Base-by-base conservation (phyloP, 768 basidiomycete genomes). In the Daedalea quercina region DNA sequence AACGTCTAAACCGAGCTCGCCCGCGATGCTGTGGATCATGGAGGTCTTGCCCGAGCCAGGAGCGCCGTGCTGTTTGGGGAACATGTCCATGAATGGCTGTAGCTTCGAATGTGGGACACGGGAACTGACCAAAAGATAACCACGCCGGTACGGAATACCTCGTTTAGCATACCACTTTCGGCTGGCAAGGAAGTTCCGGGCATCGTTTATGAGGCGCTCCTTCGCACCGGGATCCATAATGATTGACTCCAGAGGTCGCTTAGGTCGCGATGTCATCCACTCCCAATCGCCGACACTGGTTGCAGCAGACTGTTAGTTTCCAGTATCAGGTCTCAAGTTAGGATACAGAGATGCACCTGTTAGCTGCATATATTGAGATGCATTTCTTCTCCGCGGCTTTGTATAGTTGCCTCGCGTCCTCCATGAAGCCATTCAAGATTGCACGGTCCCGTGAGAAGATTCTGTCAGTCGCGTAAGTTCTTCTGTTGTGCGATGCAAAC, bases 31-130 rank as follows among this genome's bases (percentile, higher is more conserved):
- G 57, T 88, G 84, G 50, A 89, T 90, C 45, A 90, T 76, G 24
- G 82, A 85, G 1, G 87, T 90, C 63, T 90, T 92, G 0, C 90
- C 88, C 9, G 83, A 80, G 6, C 88, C 87, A 25, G 87, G 86
- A 3, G 77, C 82, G 19, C 88, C 87, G 58, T 87, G 78, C 79
- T 81, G 54, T 31, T 4, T 11, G 28, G 6, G 11, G 28, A 45
- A 6, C 34, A 24, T 17, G 17, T 47, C 28, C 3, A 23, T 20
- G 12, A 50, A 31, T 31, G 28, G 11, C 11, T 4, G 11, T 11
- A 24, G 6, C 35, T 11, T 4, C 19, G 9, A 22, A 3, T 47
- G 25, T 22, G 34, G 45, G 25, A 24, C 56, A 12, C 26, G 26
- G 35, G 6, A 31, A 66, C 69, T 37, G 37, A 76, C 72, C 23